A percentile compares a stretch with the other conserved stretches of the same genome.
phyloP scores from a whole-genome alignment of 148 eudicot genomes.

The Diospyros kaki region DNA sequence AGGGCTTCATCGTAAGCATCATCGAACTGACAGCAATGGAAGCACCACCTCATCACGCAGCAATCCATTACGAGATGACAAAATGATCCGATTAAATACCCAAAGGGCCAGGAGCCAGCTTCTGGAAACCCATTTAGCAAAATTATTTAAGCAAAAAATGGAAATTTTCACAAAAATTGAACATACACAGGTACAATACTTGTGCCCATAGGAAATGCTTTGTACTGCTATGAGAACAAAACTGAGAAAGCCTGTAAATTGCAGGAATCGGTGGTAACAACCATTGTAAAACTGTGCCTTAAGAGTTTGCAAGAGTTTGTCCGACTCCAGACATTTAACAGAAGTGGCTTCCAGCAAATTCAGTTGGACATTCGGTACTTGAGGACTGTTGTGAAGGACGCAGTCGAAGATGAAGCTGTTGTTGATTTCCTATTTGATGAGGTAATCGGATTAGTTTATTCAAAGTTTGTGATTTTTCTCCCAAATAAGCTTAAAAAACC shows the following conservation, averaged over 20 bases:
- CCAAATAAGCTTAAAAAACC: too few species aligned
- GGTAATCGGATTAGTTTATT: conserved; percentile 33
- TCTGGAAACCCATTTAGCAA: conserved; percentile 90
- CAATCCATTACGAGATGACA: conserved; percentile 86
- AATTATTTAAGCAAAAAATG: conserved; percentile 89
- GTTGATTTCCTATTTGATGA: conserved; percentile 92
- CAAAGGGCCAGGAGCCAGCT: conserved; percentile 94
- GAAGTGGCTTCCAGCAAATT: conserved; percentile 99
- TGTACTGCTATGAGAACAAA: background rate
- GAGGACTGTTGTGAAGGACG: conserved; percentile 59
- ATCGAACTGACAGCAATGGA: conserved; percentile 80
- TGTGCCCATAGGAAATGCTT: conserved; percentile 12
- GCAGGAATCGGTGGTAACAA: conserved; percentile 83
- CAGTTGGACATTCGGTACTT: conserved; percentile 91
- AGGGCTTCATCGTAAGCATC: conserved; percentile 74
- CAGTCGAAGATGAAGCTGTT: conserved; percentile 85
- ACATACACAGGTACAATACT: conserved; percentile 69
- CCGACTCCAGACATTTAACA: conserved; percentile 84
- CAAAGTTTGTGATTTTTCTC: background rate
- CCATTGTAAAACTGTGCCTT: conserved; percentile 75
- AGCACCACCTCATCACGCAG: conserved; percentile 91
- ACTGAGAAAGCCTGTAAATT: conserved; percentile 19
- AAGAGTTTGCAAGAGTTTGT: conserved; percentile 93
- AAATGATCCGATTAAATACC: conserved; percentile 54
- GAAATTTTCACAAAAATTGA: conserved; percentile 97